Evolutionary conservation across 257 asterid genomes (phyloP).

Genomic region (Nyctanthes arbortristis): DNA sequence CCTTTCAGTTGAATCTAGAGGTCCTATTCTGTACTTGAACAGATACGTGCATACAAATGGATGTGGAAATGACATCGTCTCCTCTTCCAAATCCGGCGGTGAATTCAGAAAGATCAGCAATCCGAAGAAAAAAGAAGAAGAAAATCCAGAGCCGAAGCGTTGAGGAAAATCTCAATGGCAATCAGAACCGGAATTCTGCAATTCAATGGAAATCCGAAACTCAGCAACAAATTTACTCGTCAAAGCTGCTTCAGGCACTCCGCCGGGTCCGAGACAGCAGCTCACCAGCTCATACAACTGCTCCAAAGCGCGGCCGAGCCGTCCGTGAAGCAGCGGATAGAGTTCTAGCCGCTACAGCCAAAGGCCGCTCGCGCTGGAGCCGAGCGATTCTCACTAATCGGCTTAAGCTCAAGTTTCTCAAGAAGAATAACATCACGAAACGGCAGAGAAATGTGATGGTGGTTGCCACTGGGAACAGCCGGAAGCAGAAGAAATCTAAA

Average conservation of each 20-base stretch:
- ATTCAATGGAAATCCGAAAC: slow-evolving; percentile 74
- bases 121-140: slow-evolving; percentile 50
- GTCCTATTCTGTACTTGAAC: slow-evolving; percentile 17
- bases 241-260: slow-evolving; percentile 83
- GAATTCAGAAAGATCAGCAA: slow-evolving; percentile 45
- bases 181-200: slow-evolving; percentile 14
- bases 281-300: slow-evolving; percentile 33
- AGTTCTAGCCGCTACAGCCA: slow-evolving; percentile 76
- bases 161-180: slow-evolving; percentile 10
- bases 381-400: slow-evolving; percentile 74
- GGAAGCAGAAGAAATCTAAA: slow-evolving; percentile 63
- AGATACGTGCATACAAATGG: neutral
- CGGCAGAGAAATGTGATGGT: slow-evolving; percentile 48
- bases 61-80: slow-evolving; percentile 36
- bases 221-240: slow-evolving; percentile 80
- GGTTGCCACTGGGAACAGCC: slow-evolving; percentile 44
- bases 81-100: slow-evolving; percentile 38
- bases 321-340: slow-evolving; percentile 85
- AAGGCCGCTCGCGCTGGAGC: slow-evolving; percentile 92
- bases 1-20: slow-evolving; percentile 47
- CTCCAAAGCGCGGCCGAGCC: slow-evolving; percentile 36
- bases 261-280: slow-evolving; percentile 51
- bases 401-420: slow-evolving; percentile 75
- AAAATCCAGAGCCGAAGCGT: slow-evolving; percentile 28
- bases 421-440: slow-evolving; percentile 49